phyloP scores from a whole-genome alignment of 257 asterid genomes.

The Capsicum baccatum region DNA sequence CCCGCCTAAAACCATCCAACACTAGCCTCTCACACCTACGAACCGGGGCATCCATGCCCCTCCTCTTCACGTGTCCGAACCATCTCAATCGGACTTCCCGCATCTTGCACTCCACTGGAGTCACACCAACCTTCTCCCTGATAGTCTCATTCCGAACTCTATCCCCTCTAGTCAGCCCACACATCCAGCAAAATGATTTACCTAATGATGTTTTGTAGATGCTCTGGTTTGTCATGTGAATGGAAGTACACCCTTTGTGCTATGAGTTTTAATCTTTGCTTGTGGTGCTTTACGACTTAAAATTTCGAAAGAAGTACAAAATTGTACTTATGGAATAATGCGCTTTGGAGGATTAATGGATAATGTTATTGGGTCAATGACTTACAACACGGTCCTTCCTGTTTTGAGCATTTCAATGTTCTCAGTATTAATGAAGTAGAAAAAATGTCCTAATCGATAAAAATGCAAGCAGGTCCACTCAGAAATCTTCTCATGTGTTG shows the following conservation, averaged over 20 bases:
- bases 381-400: background rate
- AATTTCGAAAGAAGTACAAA: background rate
- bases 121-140: too few species aligned
- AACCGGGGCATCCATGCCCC: too few species aligned
- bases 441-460: background rate
- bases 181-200: background rate
- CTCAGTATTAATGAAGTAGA: conserved; percentile 13
- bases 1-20: too few species aligned
- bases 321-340: background rate
- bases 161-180: too few species aligned
- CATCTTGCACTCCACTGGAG: too few species aligned
- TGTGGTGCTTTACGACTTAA: background rate
- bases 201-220: background rate
- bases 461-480: background rate
- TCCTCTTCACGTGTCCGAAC: too few species aligned
- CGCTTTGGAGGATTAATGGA: background rate
- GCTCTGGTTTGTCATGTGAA: conserved; percentile 7
- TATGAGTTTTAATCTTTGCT: background rate
- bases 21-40: too few species aligned
- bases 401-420: conserved; percentile 14
- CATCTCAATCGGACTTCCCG: too few species aligned
- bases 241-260: conserved; percentile 6
- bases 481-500: conserved; percentile 11
- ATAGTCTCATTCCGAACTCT: too few species aligned
- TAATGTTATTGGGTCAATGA: conserved; percentile 13